Conservation (phyloP, 441 rosid species). For the Populus tomentosa region DNA sequence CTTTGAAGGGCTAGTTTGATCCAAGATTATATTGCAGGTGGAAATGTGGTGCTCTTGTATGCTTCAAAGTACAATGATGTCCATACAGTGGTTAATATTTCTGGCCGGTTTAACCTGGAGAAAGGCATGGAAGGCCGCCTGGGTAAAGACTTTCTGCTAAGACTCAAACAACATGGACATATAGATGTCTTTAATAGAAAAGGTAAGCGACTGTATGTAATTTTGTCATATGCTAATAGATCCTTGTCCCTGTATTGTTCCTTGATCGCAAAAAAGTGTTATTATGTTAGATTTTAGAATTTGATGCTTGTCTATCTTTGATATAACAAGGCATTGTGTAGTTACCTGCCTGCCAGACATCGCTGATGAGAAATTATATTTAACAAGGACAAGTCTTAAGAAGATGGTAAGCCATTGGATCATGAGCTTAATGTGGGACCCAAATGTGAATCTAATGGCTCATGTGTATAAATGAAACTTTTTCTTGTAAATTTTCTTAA, state of each 20-base stretch:
- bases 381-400: not conserved
- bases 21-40: constrained; percentile 47
- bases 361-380: not conserved
- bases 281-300: not conserved
- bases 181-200: constrained; percentile 62
- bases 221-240: not conserved
- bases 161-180: constrained; percentile 57
- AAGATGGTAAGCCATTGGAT: not conserved
- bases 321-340: not conserved
- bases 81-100: constrained; percentile 54
- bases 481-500: not conserved
- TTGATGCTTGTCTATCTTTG: not conserved
- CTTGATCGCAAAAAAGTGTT: not conserved
- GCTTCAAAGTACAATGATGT: constrained; percentile 76
- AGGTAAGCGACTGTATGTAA: constrained; percentile 31
- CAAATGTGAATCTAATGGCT: not conserved
- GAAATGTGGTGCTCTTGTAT: constrained; percentile 79
- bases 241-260: not conserved
- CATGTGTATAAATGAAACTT: not conserved
- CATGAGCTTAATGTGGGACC: not conserved
- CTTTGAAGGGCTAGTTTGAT: not conserved
- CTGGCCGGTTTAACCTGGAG: constrained; percentile 70
- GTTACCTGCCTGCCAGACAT: not conserved
- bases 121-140: constrained; percentile 71
- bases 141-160: constrained; percentile 57